phyloP scores from a whole-genome alignment of 2,329 filamentous ascomycete species.

The Basipetospora chlamydospora region DNA sequence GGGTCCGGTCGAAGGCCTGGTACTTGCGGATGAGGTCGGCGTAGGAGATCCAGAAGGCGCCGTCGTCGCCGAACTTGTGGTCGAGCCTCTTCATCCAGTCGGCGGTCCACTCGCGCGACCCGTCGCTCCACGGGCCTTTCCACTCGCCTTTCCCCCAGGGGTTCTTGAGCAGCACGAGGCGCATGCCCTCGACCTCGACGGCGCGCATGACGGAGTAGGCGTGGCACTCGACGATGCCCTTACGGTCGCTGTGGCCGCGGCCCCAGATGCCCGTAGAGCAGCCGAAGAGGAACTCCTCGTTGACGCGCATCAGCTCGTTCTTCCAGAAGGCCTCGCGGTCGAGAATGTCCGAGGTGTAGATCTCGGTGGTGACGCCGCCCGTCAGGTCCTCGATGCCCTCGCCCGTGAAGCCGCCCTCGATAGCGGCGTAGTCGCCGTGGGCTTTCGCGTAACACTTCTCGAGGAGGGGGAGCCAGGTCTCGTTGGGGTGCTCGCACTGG shows the following conservation, averaged over 20 bases:
- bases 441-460: conserved; percentile 74
- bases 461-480: conserved; percentile 66
- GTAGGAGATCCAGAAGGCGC: conserved; percentile 48
- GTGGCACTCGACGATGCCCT: conserved; percentile 43
- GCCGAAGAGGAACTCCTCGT: conserved; percentile 67
- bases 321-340: conserved; percentile 75
- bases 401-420: conserved; percentile 55
- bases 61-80: conserved; percentile 66
- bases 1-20: conserved; percentile 41
- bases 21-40: conserved; percentile 44
- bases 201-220: conserved; percentile 49
- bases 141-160: conserved; percentile 74
- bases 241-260: conserved; percentile 44
- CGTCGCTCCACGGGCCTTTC: conserved; percentile 70
- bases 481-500: conserved; percentile 51
- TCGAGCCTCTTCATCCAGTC: conserved; percentile 60
- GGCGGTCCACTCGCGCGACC: conserved; percentile 71
- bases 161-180: conserved; percentile 54
- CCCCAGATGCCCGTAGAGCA: conserved; percentile 51
- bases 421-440: conserved; percentile 62
- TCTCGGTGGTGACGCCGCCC: conserved; percentile 55
- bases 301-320: conserved; percentile 66
- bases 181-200: conserved; percentile 37
- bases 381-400: conserved; percentile 48
- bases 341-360: conserved; percentile 56